These are phyloP conservation scores for Claviceps maximensis DNA, from an alignment of 2,329 filamentous ascomycete genomes.

Conservation along the genomic window DNA sequence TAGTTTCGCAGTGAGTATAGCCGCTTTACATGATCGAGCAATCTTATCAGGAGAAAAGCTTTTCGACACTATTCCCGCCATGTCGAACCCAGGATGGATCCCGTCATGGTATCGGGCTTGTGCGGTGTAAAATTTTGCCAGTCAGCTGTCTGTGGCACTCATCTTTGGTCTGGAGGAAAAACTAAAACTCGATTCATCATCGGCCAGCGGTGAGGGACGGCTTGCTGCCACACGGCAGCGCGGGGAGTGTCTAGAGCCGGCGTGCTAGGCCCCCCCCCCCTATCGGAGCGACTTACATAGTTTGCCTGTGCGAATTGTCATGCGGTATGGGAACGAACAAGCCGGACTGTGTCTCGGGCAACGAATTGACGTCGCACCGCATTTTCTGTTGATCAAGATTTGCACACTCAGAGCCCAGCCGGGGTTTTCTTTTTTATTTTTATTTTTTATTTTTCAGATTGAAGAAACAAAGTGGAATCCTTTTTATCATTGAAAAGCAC, in stretches of 20 bases:
- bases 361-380: background rate
- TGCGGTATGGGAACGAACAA: background rate
- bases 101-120: background rate
- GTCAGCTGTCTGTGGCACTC: background rate
- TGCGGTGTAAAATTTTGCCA: background rate
- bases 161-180: background rate
- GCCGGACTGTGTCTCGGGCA: background rate
- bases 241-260: background rate
- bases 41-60: background rate
- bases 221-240: background rate
- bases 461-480: no score
- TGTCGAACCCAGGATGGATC: background rate
- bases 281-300: background rate
- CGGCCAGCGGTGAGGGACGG: background rate
- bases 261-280: background rate
- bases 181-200: background rate
- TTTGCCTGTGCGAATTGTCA: background rate
- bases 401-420: background rate
- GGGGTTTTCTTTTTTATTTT: background rate
- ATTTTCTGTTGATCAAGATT: background rate
- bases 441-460: no score
- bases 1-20: background rate
- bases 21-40: background rate
- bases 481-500: background rate
- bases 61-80: background rate